Percentiles rank a stretch among this genome's conserved stretches.
Evolutionary conservation across 371 early-diverging fungal species (phyloP).

Genomic region (Lichtheimia ramosa): DNA sequence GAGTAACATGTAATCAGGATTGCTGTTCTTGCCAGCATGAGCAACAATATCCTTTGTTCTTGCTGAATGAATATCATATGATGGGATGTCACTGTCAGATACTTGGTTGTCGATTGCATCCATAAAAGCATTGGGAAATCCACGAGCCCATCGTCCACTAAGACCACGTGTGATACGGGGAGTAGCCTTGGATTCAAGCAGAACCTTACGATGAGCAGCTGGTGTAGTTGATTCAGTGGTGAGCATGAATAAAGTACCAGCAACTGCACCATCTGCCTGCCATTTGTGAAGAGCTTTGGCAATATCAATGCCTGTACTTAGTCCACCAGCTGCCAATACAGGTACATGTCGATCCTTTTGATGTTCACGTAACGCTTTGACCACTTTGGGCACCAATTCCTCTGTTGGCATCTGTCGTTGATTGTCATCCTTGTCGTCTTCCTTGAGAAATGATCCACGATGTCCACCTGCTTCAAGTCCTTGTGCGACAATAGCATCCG

Average conservation of each 20-base stretch:
- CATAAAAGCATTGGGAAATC: conserved; percentile 37
- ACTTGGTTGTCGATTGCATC: conserved; percentile 22
- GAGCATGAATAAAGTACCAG: conserved; percentile 46
- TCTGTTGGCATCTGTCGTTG: conserved; percentile 17
- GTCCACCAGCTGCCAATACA: conserved; percentile 46
- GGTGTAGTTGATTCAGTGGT: conserved; percentile 31
- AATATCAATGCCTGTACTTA: conserved; percentile 27
- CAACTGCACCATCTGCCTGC: conserved; percentile 37
- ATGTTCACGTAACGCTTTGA: conserved; percentile 12
- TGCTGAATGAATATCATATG: conserved; percentile 42
- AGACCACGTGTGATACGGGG: conserved; percentile 32
- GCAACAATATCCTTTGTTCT: conserved; percentile 42
- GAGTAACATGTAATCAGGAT: conserved; percentile 33
- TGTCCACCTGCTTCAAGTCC: conserved; percentile 49
- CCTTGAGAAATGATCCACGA: conserved; percentile 33
- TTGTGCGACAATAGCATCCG: conserved; percentile 44
- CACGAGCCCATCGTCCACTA: conserved; percentile 37
- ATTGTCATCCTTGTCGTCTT: background rate
- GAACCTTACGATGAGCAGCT: conserved; percentile 21
- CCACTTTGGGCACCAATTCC: conserved; percentile 15
- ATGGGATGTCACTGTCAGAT: conserved; percentile 18
- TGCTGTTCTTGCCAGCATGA: conserved; percentile 22
- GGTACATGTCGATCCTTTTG: conserved; percentile 15
- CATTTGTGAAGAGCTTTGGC: conserved; percentile 13
- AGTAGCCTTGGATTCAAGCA: conserved; percentile 14